Evolutionary conservation across 1,139 yeast species (phyloP).

Genomic region (Hyphopichia fennica): DNA sequence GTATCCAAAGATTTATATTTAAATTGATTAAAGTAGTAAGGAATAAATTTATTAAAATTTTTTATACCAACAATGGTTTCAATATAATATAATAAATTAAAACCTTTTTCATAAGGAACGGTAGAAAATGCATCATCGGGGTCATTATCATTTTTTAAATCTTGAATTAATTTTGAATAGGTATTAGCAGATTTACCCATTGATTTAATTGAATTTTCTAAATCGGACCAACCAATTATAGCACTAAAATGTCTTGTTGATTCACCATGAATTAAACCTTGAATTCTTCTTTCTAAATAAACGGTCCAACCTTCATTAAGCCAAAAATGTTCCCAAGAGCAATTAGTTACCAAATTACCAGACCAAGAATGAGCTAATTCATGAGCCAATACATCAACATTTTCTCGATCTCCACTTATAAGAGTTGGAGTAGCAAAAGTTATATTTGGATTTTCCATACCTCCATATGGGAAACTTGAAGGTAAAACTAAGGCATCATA

Average conservation of each 20-base stretch:
- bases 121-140: conserved; percentile 39
- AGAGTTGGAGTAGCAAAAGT: conserved; percentile 40
- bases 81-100: conserved; percentile 29
- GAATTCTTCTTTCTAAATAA: conserved; percentile 35
- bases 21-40: conserved; percentile 70
- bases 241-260: conserved; percentile 31
- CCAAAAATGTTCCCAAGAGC: conserved; percentile 43
- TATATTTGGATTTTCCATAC: conserved; percentile 42
- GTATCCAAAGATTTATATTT: conserved; percentile 75
- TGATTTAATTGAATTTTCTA: conserved; percentile 21
- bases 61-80: conserved; percentile 38
- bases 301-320: conserved; percentile 43
- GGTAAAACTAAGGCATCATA: conserved; percentile 37
- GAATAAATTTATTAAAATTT: conserved; percentile 76
- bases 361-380: conserved; percentile 43
- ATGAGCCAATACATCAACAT: conserved; percentile 37
- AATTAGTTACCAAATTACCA: conserved; percentile 38
- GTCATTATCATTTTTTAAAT: conserved; percentile 21
- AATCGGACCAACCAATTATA: conserved; percentile 31
- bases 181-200: conserved; percentile 46
- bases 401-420: conserved; percentile 34
- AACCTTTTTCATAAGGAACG: conserved; percentile 40
- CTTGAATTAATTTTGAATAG: conserved; percentile 51
- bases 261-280: conserved; percentile 34
- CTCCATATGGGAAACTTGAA: conserved; percentile 38